phyloP scores from a whole-genome alignment of 2,329 filamentous ascomycete species.

The Trichoderma atroviride region DNA sequence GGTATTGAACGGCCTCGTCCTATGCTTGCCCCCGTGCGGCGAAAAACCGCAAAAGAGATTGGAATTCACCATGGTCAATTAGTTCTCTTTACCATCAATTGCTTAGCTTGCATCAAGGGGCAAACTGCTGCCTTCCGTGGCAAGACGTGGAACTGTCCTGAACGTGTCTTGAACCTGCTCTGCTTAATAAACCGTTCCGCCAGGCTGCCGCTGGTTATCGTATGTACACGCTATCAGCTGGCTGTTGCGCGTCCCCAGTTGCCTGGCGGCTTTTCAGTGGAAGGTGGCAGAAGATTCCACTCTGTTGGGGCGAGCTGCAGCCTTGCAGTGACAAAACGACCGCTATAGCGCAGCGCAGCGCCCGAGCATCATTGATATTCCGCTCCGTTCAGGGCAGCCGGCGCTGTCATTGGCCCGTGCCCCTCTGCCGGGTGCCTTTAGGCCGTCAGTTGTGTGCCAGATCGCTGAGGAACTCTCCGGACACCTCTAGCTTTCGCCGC shows the following conservation, averaged over 20 bases:
- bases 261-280: conserved; percentile 31
- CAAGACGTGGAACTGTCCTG: background rate
- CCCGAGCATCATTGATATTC: conserved; percentile 42
- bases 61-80: background rate
- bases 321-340: conserved; percentile 26
- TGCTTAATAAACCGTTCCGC: conserved; percentile 9
- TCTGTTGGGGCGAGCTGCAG: conserved; percentile 18
- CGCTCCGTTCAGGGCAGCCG: conserved; percentile 36
- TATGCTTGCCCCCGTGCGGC: background rate
- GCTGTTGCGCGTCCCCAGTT: conserved; percentile 28
- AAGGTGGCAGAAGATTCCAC: conserved; percentile 41
- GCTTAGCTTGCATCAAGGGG: background rate
- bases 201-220: conserved; percentile 23
- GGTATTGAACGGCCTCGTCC: background rate
- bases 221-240: background rate
- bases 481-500: conserved; percentile 31
- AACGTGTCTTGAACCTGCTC: background rate
- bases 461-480: conserved; percentile 18
- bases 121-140: conserved; percentile 18
- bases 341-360: conserved; percentile 25
- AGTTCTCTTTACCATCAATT: background rate
- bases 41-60: background rate
- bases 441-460: conserved; percentile 19
- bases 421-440: conserved; percentile 30
- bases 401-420: conserved; percentile 42